Evolutionary conservation across 2,329 filamentous ascomycete species (phyloP), one percentile per base, ranked within the genome.

Genomic region (Xylaria multiplex): DNA sequence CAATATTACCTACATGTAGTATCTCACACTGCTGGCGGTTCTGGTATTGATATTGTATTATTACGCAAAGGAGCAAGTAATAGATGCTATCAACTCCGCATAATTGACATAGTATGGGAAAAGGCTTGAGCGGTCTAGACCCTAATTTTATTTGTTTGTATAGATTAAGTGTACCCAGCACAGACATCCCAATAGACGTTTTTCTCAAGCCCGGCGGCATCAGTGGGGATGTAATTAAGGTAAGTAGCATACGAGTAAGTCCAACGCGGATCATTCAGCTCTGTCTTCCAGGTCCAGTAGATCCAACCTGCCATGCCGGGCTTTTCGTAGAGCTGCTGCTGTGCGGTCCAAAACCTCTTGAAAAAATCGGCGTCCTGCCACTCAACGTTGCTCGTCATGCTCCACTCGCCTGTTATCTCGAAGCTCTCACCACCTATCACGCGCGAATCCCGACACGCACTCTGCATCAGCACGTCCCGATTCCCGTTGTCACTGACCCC

Each of bases 171-270:
- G 50, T 58, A 73, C 24, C 69, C 71, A 46, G 67, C 50, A 50
- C 71, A 73, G n/a, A 73, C 71, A 30, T 73, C 69, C 46, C 66
- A 59, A 27, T 71, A 73, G 14, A 73, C 71, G 43, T 73, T 73
- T 3, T 70, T 61, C 64, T 72, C 70, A 2, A 73, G 62, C 48
- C 57, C 70, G 9, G 64, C 68, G 5, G 70, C 70, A 24, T 69
- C 67, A 3, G 68, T 69, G 11, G 71, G 71, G 59, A 73, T 30
- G 19, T 62, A 66, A 9, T 61, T 61, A 4, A 69, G 59, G 14
- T 48, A 61, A 11, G 70, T 72, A 9, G 71, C 71, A 22, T 71
- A 61, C n/a, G 69, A 71, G 59, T 73, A 73, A 1, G 67, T 70
- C 71, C 71, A 73, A 19, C 71, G 42, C 1, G 71, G 71, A 46